Evolutionary conservation across 352 stramenopile species (phyloP).

Genomic region (Globisporangium nodosum): DNA sequence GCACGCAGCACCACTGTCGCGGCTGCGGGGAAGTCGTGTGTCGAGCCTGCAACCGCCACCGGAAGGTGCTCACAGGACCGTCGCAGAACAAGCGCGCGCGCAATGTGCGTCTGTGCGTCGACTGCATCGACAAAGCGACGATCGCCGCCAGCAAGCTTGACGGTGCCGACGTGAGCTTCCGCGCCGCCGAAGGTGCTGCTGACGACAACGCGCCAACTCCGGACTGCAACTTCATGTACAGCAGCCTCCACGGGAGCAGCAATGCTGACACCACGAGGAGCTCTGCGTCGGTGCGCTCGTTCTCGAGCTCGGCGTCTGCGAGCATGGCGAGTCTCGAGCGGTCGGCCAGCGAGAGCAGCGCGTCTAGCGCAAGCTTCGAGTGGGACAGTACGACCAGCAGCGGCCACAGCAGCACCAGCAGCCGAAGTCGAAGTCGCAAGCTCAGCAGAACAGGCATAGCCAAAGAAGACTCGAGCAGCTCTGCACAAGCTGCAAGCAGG

Average conservation of each 20-base stretch:
- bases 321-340: conserved; percentile 21
- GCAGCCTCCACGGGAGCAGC: conserved; percentile 20
- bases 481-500: neutral
- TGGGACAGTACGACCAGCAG: neutral
- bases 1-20: conserved; percentile 79
- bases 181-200: conserved; percentile 1
- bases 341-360: conserved; percentile 21
- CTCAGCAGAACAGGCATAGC: neutral
- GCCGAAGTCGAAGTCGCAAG: neutral
- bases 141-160: conserved; percentile 17
- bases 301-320: neutral
- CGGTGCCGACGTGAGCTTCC: conserved; percentile 10
- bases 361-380: neutral
- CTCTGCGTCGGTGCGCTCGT: conserved; percentile 16
- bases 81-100: conserved; percentile 20
- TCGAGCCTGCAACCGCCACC: conserved; percentile 58
- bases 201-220: conserved; percentile 10
- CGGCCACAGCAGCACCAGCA: conserved; percentile 9
- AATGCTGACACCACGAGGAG: conserved; percentile 30
- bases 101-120: conserved; percentile 61
- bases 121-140: conserved; percentile 73
- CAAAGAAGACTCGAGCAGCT: neutral
- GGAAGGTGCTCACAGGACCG: conserved; percentile 36
- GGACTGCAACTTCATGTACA: conserved; percentile 12
- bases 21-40: conserved; percentile 79